Base-by-base conservation (phyloP, 2,329 filamentous ascomycete genomes). In the Knufia petricola region DNA sequence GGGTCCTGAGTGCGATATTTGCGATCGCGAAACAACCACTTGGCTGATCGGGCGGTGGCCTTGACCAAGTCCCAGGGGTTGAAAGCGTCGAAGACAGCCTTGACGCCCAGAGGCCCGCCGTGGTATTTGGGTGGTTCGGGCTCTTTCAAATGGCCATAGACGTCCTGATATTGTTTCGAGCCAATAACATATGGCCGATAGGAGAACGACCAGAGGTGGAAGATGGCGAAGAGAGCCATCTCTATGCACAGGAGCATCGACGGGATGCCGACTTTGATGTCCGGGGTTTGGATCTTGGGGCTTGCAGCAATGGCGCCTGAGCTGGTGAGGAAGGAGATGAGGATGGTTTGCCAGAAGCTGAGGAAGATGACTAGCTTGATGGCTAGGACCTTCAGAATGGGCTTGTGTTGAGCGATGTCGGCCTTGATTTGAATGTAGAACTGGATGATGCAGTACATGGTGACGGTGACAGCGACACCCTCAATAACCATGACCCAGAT, bases 311-410 rank as follows among this genome's bases (percentile, higher is more conserved):
- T 71, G 13, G 81, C 73, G 3, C 84, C 74, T 3, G 75, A 73
- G 0, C 78, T 78, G 15, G 76, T 76, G 17, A 84, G 67, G 50
- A 83, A 71, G 17, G 74, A 79, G 55, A 85, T 80, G 45, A 79
- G 57, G 58, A 75, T 74, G 26, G 70, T 72, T 61, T 95, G 87
- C 87, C 87, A 94, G 66, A 94, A 94, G 30, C 83, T 88, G 57
- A 95, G 75, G 71, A 94, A 94, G 60, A 94, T 87, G 61, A 94
- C 87, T 23, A 94, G 75, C 66, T 94, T 94, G 68, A 95, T 92
- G 60, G 86, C 84, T 17, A 87, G 62, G 21, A 94, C 81, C 66
- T 94, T 94, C 55, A 90, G 66, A 56, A 90, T 84, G 0, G 87
- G 84, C 15, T 70, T 74, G 61, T 94, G 78, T 47, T 82, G 75